Evolutionary conservation across 345 rosid species (phyloP).

Genomic region (Citrus hindsii): DNA sequence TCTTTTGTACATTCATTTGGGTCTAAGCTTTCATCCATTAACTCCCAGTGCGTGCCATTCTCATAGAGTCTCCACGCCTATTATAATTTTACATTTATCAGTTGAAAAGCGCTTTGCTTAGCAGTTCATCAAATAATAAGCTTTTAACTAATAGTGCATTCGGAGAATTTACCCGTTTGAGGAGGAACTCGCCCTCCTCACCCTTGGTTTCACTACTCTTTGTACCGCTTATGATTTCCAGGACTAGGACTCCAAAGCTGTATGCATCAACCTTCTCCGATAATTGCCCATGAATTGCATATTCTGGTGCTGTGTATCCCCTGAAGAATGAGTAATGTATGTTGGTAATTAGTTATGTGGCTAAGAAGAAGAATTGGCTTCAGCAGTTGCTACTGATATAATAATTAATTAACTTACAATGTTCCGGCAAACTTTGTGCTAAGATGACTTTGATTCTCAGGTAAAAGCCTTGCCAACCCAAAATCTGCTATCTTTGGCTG

Average conservation of each 20-base stretch:
- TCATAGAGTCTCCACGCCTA: constrained; percentile 40
- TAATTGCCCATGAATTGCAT: constrained; percentile 36
- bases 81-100: not conserved
- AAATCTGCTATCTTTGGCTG: constrained; percentile 58
- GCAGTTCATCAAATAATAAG: not conserved
- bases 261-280: constrained; percentile 35
- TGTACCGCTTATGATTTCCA: constrained; percentile 31
- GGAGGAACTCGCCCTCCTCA: not conserved
- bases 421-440: constrained; percentile 53
- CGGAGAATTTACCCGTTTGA: constrained; percentile 3
- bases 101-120: not conserved
- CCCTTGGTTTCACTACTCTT: constrained; percentile 25
- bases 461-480: constrained; percentile 50
- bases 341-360: not conserved
- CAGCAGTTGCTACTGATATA: not conserved
- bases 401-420: constrained; percentile 22
- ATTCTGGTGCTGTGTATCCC: constrained; percentile 47
- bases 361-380: not conserved
- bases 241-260: constrained; percentile 38
- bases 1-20: constrained; percentile 24
- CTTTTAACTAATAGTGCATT: too few species aligned
- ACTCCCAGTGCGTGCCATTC: constrained; percentile 16
- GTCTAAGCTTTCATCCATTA: constrained; percentile 32
- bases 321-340: constrained; percentile 5
- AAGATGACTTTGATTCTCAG: constrained; percentile 41